Conservation (phyloP, 192 early-diverging fungal species). For the Coemansia sp. region DNA sequence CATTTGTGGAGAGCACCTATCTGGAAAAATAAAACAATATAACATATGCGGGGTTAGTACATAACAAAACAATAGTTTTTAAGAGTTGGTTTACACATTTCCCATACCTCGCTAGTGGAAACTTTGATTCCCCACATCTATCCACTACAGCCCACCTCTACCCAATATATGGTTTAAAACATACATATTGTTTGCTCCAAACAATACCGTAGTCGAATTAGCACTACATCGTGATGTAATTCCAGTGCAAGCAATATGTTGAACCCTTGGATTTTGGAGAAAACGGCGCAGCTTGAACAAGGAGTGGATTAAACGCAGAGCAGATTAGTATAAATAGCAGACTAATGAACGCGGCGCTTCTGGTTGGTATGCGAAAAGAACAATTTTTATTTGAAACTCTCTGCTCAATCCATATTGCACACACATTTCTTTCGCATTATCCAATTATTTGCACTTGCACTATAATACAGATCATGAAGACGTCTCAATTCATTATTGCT, state of each 20-base stretch:
- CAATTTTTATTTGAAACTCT: neutral
- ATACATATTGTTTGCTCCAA: neutral
- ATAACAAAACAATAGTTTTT: neutral
- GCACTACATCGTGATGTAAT: neutral
- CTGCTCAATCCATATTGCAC: neutral
- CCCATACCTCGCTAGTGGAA: neutral
- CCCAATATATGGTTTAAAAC: conserved; percentile 3
- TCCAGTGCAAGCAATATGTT: neutral
- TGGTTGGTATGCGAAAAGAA: neutral
- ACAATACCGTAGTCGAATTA: neutral
- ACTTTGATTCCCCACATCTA: neutral
- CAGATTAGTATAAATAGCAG: neutral
- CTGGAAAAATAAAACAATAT: neutral
- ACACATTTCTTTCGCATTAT: neutral
- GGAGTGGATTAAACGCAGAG: neutral
- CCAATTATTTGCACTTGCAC: neutral
- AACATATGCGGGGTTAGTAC: neutral
- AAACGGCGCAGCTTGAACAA: neutral
- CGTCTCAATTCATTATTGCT: conserved; percentile 35
- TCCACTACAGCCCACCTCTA: neutral
- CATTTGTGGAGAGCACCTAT: conserved; percentile 3
- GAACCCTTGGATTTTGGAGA: neutral
- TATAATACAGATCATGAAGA: conserved; percentile 29
- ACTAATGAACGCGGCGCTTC: neutral
- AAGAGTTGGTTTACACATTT: neutral